Conservation (phyloP, 768 basidiomycete species). For the Suillus luteus region DNA sequence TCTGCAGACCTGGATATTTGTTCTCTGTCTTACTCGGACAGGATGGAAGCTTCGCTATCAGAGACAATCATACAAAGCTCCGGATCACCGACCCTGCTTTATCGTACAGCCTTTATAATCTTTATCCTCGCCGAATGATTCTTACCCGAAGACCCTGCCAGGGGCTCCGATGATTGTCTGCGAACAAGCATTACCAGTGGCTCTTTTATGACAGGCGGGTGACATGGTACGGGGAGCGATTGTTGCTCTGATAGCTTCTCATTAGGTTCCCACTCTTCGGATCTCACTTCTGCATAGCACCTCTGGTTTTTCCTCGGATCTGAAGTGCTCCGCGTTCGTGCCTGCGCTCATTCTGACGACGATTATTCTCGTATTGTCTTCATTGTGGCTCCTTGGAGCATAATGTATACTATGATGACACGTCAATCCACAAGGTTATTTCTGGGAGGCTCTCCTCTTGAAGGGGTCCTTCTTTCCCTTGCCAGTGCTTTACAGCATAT, state of each 20-base stretch:
- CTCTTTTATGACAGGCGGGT: slow-evolving; percentile 1
- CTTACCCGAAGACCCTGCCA: not conserved
- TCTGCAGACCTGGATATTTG: too few relatives aligned
- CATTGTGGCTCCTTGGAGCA: not conserved
- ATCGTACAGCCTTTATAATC: not conserved
- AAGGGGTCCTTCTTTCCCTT: not conserved
- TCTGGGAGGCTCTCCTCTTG: not conserved
- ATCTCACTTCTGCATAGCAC: not conserved
- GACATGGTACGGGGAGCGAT: not conserved
- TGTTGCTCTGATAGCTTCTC: not conserved
- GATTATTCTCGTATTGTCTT: not conserved
- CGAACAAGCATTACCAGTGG: not conserved
- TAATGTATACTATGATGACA: not conserved
- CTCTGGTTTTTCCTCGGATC: not conserved
- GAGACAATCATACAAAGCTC: not conserved
- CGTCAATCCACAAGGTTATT: slow-evolving; percentile 1
- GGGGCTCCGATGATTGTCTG: not conserved
- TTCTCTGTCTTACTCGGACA: not conserved
- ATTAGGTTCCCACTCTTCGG: slow-evolving; percentile 1
- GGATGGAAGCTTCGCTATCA: not conserved
- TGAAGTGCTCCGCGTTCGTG: not conserved
- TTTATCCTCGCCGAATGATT: not conserved
- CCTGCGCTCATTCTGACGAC: not conserved
- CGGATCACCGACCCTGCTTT: not conserved
- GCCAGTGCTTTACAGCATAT: not conserved